These are phyloP conservation scores for Suillus brevipes DNA, from an alignment of 768 basidiomycete species.

Conservation along the genomic window DNA sequence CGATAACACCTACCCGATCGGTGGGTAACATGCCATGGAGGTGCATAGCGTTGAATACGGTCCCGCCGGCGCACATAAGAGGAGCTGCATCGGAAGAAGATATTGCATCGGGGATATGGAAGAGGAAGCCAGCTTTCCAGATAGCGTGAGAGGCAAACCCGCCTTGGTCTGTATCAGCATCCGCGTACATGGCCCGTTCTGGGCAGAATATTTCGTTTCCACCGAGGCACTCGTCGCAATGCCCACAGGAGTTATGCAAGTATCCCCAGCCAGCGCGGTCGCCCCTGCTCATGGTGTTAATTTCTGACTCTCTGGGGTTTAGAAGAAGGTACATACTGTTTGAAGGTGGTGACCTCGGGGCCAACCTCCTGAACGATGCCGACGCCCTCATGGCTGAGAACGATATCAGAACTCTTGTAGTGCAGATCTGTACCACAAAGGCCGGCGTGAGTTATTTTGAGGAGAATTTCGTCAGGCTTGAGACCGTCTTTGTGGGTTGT, in stretches of 20 bases:
- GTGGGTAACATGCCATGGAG: conserved; percentile 26
- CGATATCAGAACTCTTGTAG: conserved; percentile 31
- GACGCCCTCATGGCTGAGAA: conserved; percentile 41
- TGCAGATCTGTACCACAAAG: conserved; percentile 20
- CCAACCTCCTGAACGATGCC: conserved; percentile 37
- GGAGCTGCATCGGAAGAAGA: conserved; percentile 33
- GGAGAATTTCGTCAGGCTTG: conserved; percentile 30
- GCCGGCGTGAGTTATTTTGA: conserved; percentile 35
- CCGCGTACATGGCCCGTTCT: conserved; percentile 27
- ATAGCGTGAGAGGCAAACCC: conserved; percentile 38
- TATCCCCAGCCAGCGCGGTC: conserved; percentile 40
- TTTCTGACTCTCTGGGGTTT: background rate
- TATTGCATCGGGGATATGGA: conserved; percentile 34
- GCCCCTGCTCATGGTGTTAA: conserved; percentile 22
- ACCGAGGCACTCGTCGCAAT: conserved; percentile 34
- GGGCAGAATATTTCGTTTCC: conserved; percentile 33
- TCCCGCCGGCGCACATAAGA: conserved; percentile 38
- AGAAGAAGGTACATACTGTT: conserved; percentile 28
- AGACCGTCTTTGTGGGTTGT: conserved; percentile 17
- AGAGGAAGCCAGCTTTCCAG: conserved; percentile 35
- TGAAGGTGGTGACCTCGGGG: conserved; percentile 31
- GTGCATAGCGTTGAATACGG: conserved; percentile 32
- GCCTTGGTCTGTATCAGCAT: conserved; percentile 31
- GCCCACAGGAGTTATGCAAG: conserved; percentile 32
- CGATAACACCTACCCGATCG: conserved; percentile 36